A percentile compares a stretch with the other conserved stretches of the same genome.
These are phyloP conservation scores for Suillus subluteus DNA, from an alignment of 768 basidiomycete species.

Conservation along the genomic window DNA sequence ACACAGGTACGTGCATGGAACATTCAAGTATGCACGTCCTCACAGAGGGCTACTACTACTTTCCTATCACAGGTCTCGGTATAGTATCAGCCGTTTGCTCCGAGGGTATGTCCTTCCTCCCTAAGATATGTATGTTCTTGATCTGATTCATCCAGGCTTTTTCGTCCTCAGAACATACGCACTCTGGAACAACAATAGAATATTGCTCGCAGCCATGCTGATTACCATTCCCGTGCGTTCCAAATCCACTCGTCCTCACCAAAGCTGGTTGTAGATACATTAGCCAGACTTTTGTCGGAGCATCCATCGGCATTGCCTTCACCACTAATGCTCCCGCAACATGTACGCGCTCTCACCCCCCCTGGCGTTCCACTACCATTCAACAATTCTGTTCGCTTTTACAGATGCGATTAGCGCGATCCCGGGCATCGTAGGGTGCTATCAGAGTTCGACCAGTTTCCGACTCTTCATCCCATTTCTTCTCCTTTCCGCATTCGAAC, in stretches of 20 bases:
- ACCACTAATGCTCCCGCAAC: no score
- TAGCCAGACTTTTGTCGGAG: not conserved
- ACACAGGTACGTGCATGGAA: no score
- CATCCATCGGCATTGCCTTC: no score
- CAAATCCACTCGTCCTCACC: not conserved
- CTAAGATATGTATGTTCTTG: not conserved
- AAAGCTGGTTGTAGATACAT: not conserved
- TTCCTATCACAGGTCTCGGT: not conserved
- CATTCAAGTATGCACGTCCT: no score
- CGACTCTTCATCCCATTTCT: not conserved
- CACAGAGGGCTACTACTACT: no score
- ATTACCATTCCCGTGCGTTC: not conserved
- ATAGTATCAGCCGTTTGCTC: not conserved
- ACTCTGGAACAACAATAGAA: not conserved
- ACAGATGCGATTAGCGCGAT: no score
- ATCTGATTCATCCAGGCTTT: not conserved
- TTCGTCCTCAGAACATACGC: not conserved
- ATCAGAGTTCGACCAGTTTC: not conserved
- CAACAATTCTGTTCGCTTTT: no score
- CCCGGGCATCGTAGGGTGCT: not conserved
- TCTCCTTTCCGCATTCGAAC: not conserved
- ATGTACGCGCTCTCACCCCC: no score
- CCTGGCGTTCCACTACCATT: no score
- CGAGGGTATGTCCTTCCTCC: not conserved
- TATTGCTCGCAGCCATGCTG: not conserved